phyloP scores from a whole-genome alignment of 2,329 filamentous ascomycete genomes.

The Corniculantispora saksenae region DNA sequence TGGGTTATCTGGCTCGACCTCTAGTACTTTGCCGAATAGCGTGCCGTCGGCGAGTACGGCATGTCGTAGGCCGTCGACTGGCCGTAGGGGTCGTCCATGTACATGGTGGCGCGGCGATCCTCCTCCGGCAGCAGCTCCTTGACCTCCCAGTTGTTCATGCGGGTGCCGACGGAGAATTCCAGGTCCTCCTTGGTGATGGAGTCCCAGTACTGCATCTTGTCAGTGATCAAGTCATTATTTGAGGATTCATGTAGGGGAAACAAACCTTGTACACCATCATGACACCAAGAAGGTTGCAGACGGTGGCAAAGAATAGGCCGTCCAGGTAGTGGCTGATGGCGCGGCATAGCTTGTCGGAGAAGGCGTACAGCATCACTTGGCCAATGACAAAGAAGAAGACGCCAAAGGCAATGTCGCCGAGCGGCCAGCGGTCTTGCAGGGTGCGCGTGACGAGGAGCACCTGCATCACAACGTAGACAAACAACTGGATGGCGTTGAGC shows the following conservation, averaged over 20 bases:
- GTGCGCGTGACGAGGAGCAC: conserved; percentile 85
- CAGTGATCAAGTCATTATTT: not conserved
- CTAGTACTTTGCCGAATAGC: conserved; percentile 51
- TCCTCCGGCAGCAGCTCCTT: conserved; percentile 87
- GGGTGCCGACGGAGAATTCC: conserved; percentile 94
- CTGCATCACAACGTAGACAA: conserved; percentile 86
- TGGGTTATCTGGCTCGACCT: conserved; percentile 7
- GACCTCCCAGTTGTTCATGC: conserved; percentile 97
- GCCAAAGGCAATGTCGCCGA: conserved; percentile 88
- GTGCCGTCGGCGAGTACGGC: conserved; percentile 48
- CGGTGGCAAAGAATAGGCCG: conserved; percentile 89
- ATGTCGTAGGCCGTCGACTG: conserved; percentile 57
- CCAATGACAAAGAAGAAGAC: conserved; percentile 89
- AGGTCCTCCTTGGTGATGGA: conserved; percentile 98
- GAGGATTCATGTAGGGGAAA: not conserved
- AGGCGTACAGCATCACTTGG: conserved; percentile 89
- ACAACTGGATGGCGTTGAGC: conserved; percentile 81
- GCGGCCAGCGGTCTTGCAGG: conserved; percentile 90
- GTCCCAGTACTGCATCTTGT: conserved; percentile 80
- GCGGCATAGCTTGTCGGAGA: conserved; percentile 82
- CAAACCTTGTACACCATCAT: conserved; percentile 99
- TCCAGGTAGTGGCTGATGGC: conserved; percentile 89
- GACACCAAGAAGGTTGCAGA: conserved; percentile 89
- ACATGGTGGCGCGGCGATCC: conserved; percentile 72
- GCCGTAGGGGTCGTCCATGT: conserved; percentile 66